These are phyloP conservation scores for Cryptosporidium baileyi DNA, from an alignment of 169 alveolate genomes.

Conservation along the genomic window DNA sequence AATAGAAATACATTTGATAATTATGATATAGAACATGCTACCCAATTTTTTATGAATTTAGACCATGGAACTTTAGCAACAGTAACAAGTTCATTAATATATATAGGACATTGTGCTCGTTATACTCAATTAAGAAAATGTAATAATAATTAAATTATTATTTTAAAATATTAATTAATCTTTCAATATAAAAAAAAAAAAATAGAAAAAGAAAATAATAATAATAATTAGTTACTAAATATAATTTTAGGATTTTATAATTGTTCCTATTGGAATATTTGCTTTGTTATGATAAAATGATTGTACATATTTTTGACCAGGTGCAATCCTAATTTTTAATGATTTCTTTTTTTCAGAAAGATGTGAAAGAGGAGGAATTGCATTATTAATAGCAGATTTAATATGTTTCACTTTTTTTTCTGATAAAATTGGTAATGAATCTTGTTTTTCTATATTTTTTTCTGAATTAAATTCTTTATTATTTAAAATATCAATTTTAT, in stretches of 20 bases:
- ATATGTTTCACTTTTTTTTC: slow-evolving; percentile 19
- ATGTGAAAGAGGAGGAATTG: slow-evolving; percentile 42
- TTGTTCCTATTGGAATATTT: slow-evolving; percentile 14
- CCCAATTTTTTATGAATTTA: slow-evolving; percentile 22
- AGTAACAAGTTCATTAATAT: slow-evolving; percentile 28
- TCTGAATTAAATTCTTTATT: neutral
- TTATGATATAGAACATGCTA: slow-evolving; percentile 45
- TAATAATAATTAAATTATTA: neutral
- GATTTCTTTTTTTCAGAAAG: neutral
- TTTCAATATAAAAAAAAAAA: neutral
- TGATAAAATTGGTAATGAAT: neutral
- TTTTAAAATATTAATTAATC: neutral
- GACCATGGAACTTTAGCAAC: slow-evolving; percentile 30
- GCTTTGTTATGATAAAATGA: slow-evolving; percentile 20
- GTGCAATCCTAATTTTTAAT: neutral
- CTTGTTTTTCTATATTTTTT: slow-evolving; percentile 9
- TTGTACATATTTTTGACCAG: slow-evolving; percentile 66
- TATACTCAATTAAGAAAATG: slow-evolving; percentile 45
- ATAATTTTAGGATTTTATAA: neutral
- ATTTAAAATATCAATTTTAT: neutral
- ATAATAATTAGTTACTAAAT: too few species aligned
- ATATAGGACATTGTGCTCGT: slow-evolving; percentile 66
- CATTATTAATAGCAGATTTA: slow-evolving; percentile 7
- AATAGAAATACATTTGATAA: slow-evolving; percentile 26
- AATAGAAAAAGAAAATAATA: neutral